phyloP scores from a whole-genome alignment of 176 grass and related monocot species.

The Oryza rufipogon region DNA sequence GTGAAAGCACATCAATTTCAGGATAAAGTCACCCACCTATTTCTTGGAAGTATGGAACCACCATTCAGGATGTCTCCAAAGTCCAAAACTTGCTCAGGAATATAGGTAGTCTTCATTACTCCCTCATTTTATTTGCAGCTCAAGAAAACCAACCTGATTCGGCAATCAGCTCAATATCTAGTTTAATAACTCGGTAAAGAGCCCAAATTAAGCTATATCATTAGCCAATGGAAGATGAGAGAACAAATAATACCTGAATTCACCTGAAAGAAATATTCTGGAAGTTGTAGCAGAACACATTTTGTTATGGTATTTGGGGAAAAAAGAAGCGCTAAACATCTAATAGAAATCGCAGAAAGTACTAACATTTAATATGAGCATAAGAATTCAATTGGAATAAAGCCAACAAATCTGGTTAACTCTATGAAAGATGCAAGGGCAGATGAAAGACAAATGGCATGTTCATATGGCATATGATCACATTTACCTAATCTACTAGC shows the following conservation, averaged over 20 bases:
- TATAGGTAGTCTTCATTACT: neutral
- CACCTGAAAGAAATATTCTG: constrained; percentile 11
- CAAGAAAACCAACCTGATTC: neutral
- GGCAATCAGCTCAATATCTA: neutral
- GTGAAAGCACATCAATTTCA: neutral
- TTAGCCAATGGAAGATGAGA: neutral
- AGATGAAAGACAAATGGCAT: neutral
- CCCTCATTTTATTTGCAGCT: neutral
- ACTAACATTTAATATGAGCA: neutral
- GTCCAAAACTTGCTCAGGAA: neutral
- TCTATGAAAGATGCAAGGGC: constrained; percentile 8
- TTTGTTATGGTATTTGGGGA: neutral
- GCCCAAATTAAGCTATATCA: neutral
- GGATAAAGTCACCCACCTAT: neutral
- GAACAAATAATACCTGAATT: neutral
- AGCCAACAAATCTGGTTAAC: neutral
- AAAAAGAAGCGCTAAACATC: neutral
- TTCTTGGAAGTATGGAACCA: neutral
- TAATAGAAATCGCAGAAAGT: constrained; percentile 9
- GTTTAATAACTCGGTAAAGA: neutral
- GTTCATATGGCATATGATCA: constrained; percentile 19
- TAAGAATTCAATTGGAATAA: constrained; percentile 7
- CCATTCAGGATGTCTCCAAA: neutral
- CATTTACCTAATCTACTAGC: constrained; percentile 2
- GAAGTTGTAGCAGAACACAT: neutral